These are phyloP conservation scores for Rosa rugosa DNA, from an alignment of 306 rosid species.

Conservation along the genomic window DNA sequence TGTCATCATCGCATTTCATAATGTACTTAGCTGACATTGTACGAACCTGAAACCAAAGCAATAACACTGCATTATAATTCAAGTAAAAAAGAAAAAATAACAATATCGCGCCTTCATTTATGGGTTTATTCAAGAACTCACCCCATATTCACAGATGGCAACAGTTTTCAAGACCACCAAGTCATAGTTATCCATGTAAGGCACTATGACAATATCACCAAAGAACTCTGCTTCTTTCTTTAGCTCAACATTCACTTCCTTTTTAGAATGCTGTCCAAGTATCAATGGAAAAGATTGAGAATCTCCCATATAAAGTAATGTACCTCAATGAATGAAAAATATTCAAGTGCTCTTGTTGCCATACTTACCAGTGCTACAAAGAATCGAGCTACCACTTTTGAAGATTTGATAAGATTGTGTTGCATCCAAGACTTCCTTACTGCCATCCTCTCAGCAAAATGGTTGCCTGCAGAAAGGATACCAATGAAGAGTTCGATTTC, in stretches of 20 bases:
- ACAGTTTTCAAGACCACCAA: slow-evolving; percentile 94
- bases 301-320: background rate
- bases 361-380: slow-evolving; percentile 86
- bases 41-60: slow-evolving; percentile 53
- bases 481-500: slow-evolving; percentile 76
- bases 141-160: slow-evolving; percentile 97
- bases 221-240: slow-evolving; percentile 91
- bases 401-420: slow-evolving; percentile 68
- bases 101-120: background rate
- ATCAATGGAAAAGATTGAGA: slow-evolving; percentile 27
- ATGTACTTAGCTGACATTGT: slow-evolving; percentile 62
- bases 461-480: slow-evolving; percentile 96
- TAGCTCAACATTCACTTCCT: slow-evolving; percentile 68
- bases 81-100: background rate
- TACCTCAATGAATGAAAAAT: slow-evolving; percentile 4
- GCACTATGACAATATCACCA: slow-evolving; percentile 90
- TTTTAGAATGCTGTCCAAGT: slow-evolving; percentile 62
- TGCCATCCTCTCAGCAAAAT: slow-evolving; percentile 96
- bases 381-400: slow-evolving; percentile 80
- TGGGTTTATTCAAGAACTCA: slow-evolving; percentile 40
- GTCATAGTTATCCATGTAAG: slow-evolving; percentile 95
- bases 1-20: slow-evolving; percentile 99
- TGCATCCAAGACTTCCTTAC: slow-evolving; percentile 97
- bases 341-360: slow-evolving; percentile 10
- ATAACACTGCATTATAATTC: slow-evolving; percentile 21